Evolutionary conservation across 2,329 filamentous ascomycete genomes (phyloP).

Genomic region (Drechslera avenae): DNA sequence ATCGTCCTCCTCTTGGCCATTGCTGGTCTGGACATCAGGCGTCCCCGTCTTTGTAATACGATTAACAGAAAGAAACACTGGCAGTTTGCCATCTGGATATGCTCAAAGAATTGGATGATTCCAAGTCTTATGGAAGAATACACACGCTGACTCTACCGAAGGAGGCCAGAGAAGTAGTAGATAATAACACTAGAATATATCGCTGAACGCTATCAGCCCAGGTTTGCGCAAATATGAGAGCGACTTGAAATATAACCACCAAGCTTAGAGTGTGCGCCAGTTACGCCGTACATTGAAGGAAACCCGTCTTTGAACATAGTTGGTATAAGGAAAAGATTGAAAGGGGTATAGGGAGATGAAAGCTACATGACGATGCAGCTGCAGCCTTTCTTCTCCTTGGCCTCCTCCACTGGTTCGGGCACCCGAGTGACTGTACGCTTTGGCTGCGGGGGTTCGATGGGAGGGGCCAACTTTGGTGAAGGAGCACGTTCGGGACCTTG

Average conservation of each 20-base stretch:
- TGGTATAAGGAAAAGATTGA: conserved; percentile 25
- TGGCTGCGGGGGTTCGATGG: conserved; percentile 37
- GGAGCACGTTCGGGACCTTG: conserved; percentile 35
- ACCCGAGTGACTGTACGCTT: conserved; percentile 54
- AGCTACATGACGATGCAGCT: conserved; percentile 76
- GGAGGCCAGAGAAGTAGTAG: conserved; percentile 8
- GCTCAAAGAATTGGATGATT: conserved; percentile 10
- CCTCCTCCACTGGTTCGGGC: conserved; percentile 61
- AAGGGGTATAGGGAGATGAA: conserved; percentile 37
- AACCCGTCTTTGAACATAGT: conserved; percentile 28
- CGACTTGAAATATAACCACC: conserved; percentile 17
- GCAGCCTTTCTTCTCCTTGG: conserved; percentile 65
- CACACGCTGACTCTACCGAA: conserved; percentile 1
- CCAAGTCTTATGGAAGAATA: conserved; percentile 8
- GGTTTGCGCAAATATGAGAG: conserved; percentile 19
- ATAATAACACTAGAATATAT: conserved; percentile 30
- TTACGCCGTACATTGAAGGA: conserved; percentile 37
- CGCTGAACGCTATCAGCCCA: conserved; percentile 44
- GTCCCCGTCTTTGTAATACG: conserved; percentile 11
- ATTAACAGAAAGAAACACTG: conserved; percentile 16
- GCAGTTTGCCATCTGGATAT: conserved; percentile 12
- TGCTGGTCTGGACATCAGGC: conserved; percentile 14
- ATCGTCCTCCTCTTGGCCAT: conserved; percentile 16
- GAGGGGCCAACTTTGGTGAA: conserved; percentile 32
- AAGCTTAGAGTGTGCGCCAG: conserved; percentile 16